Conservation (phyloP, 306 rosid genomes). For the Myrica gale region DNA sequence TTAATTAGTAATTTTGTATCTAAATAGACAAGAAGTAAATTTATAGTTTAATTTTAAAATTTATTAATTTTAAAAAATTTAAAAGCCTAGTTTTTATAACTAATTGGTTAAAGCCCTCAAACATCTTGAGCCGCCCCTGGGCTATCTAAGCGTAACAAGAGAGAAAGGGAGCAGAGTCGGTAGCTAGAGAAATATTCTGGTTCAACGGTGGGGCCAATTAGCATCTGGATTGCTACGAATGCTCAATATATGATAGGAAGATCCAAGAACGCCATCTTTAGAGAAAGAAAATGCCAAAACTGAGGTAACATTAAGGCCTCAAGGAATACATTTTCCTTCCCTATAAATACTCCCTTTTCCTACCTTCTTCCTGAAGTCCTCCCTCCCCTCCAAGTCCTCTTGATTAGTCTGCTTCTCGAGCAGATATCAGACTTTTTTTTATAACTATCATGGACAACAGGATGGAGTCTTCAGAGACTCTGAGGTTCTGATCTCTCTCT, state of each 20-base stretch:
- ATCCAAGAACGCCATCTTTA: not conserved
- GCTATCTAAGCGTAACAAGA: not conserved
- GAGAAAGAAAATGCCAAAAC: conserved; percentile 15
- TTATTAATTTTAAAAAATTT: too few species aligned
- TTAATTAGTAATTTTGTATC: too few species aligned
- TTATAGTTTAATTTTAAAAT: too few species aligned
- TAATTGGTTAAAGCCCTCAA: too few species aligned
- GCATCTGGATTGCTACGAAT: conserved; percentile 41
- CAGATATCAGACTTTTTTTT: not conserved
- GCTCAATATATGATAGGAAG: conserved; percentile 26
- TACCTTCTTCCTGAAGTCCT: conserved; percentile 28
- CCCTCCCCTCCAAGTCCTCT: conserved; percentile 21
- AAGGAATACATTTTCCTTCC: conserved; percentile 33
- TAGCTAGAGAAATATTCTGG: conserved; percentile 27
- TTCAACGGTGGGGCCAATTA: conserved; percentile 35
- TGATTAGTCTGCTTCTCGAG: not conserved
- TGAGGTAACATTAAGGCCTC: conserved; percentile 1
- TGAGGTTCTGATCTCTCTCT: conserved; percentile 44
- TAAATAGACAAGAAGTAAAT: too few species aligned
- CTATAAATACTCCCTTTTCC: conserved; percentile 48
- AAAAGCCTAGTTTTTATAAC: too few species aligned
- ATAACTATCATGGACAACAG: conserved; percentile 48
- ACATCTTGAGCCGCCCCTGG: too few species aligned
- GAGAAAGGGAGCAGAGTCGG: conserved; percentile 22
- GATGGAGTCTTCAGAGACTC: conserved; percentile 53